Conservation (phyloP, 2,329 filamentous ascomycete species). For the Lachnellula subtilissima region DNA sequence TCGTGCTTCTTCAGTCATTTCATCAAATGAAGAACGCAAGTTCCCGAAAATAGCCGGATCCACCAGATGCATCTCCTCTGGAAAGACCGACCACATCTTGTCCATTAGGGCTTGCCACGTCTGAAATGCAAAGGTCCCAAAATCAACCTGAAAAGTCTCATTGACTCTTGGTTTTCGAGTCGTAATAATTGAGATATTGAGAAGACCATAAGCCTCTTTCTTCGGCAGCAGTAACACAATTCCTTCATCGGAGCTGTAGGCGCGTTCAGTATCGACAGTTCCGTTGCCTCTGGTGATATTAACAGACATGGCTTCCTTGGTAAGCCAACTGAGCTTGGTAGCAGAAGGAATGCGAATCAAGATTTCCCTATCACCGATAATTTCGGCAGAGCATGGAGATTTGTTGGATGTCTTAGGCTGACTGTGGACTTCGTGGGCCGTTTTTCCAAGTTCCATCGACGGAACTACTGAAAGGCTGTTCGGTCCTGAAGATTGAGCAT, state of each 20-base stretch:
- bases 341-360: constrained; percentile 48
- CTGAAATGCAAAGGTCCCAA: constrained; percentile 37
- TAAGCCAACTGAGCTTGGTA: constrained; percentile 51
- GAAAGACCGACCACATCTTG: constrained; percentile 22
- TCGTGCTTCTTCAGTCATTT: constrained; percentile 20
- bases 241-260: constrained; percentile 30
- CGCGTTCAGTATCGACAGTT: constrained; percentile 43
- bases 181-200: constrained; percentile 55
- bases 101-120: constrained; percentile 23
- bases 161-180: constrained; percentile 56
- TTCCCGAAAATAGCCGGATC: constrained; percentile 16
- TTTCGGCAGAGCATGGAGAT: constrained; percentile 42
- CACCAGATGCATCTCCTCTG: constrained; percentile 14
- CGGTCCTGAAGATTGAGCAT: constrained; percentile 31
- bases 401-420: constrained; percentile 19
- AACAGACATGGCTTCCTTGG: constrained; percentile 52
- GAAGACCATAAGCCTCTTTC: constrained; percentile 51
- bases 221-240: constrained; percentile 42
- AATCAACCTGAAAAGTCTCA: constrained; percentile 56
- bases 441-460: constrained; percentile 33
- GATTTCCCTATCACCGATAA: constrained; percentile 46
- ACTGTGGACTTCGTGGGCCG: constrained; percentile 15
- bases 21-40: constrained; percentile 15
- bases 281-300: constrained; percentile 47
- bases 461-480: constrained; percentile 38